These are phyloP conservation scores for Xerocomellus dryophilus DNA, from an alignment of 768 basidiomycete genomes.

Conservation along the genomic window DNA sequence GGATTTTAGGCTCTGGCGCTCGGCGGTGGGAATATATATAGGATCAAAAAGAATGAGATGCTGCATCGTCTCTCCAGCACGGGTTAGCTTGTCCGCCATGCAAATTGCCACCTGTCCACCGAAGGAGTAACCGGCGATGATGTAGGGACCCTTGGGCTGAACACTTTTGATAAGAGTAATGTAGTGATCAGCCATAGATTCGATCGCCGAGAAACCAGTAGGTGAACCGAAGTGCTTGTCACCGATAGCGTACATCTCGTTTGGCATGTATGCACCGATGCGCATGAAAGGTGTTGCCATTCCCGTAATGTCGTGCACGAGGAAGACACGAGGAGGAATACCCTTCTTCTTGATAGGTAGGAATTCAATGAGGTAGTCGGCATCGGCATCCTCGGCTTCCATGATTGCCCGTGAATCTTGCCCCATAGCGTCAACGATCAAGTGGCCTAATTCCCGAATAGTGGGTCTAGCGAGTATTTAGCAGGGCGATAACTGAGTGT, in stretches of 20 bases:
- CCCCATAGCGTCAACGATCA: slow-evolving; percentile 30
- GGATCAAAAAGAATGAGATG: slow-evolving; percentile 30
- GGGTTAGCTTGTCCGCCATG: slow-evolving; percentile 25
- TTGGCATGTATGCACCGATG: slow-evolving; percentile 32
- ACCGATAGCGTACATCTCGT: slow-evolving; percentile 34
- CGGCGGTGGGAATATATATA: slow-evolving; percentile 27
- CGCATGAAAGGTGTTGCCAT: slow-evolving; percentile 34
- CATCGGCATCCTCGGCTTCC: slow-evolving; percentile 31
- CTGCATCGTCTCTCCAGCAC: slow-evolving; percentile 23
- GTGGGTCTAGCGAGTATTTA: slow-evolving; percentile 19
- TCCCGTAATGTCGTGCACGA: slow-evolving; percentile 33
- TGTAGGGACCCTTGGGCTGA: slow-evolving; percentile 28
- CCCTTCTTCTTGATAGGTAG: slow-evolving; percentile 33
- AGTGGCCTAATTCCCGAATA: slow-evolving; percentile 22
- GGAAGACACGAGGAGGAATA: slow-evolving; percentile 23
- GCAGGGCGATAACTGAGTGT: background rate
- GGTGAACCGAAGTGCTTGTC: slow-evolving; percentile 32
- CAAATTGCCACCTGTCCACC: slow-evolving; percentile 30
- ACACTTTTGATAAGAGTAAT: slow-evolving; percentile 27
- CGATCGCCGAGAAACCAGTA: slow-evolving; percentile 28
- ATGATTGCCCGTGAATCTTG: slow-evolving; percentile 30
- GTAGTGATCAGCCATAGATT: slow-evolving; percentile 33
- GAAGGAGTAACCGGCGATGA: slow-evolving; percentile 29
- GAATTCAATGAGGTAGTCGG: slow-evolving; percentile 30
- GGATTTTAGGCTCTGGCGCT: slow-evolving; percentile 30